These are phyloP conservation scores for Millerozyma miso DNA, from an alignment of 805 yeast genomes.

Conservation along the genomic window DNA sequence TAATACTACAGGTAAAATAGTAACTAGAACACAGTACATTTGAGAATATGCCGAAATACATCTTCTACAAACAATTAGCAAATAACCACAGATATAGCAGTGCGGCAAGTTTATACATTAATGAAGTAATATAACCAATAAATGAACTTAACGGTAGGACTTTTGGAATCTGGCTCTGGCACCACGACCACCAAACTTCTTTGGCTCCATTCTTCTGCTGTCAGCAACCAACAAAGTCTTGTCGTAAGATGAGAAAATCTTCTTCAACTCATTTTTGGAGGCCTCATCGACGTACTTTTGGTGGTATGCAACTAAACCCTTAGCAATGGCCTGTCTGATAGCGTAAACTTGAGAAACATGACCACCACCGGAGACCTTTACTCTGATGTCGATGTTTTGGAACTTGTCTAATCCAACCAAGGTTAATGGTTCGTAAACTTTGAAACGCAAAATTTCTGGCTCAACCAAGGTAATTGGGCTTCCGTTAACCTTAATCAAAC, in stretches of 20 bases:
- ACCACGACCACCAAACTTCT: conserved; percentile 99
- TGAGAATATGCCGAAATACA: not conserved
- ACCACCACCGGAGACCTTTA: conserved; percentile 99
- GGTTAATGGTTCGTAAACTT: conserved; percentile 99
- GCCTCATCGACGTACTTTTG: conserved; percentile 99
- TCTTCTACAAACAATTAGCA: not conserved
- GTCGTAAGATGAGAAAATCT: conserved; percentile 96
- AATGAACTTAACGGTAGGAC: conserved; percentile 87
- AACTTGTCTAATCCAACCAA: conserved; percentile 98
- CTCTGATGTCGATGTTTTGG: conserved; percentile 97
- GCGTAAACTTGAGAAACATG: conserved; percentile 99
- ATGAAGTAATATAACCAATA: conserved; percentile 1
- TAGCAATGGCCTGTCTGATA: conserved; percentile 99
- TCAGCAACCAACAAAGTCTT: conserved; percentile 99
- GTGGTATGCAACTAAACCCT: conserved; percentile 99
- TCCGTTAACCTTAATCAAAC: conserved; percentile 99
- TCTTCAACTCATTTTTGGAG: conserved; percentile 98
- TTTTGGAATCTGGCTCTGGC: conserved; percentile 99
- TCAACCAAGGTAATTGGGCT: conserved; percentile 98
- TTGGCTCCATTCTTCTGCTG: conserved; percentile 99
- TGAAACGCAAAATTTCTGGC: conserved; percentile 99
- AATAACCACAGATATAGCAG: not conserved
- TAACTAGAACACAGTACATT: not conserved
- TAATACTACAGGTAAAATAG: not conserved
- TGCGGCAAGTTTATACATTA: not conserved